Base-by-base conservation (phyloP, 2,329 filamentous ascomycete species). In the Fusarium falciforme region DNA sequence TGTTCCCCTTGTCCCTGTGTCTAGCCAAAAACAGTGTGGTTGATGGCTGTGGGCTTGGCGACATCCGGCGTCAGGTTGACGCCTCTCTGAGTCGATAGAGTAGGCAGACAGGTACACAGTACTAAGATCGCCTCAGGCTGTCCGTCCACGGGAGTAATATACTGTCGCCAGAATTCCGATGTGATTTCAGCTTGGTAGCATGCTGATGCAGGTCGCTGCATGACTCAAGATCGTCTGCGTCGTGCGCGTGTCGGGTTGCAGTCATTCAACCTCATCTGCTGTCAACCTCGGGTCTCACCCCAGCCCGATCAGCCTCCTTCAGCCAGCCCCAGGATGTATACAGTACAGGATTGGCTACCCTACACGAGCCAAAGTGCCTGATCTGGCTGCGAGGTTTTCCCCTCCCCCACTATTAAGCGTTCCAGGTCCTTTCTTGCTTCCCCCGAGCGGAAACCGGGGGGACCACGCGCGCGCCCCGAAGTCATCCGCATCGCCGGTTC, bases 401-500 rank as follows among this genome's bases (percentile, higher is more conserved):
- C 31, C 64, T 58, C 42, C 49, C 65, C 72, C 72, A 74, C 72
- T 64, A 64, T 74, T 55, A 44, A 71, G 68, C 61, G 61, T 74
- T 72, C 64, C 64, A 70, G 65, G 49, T 63, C 64, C 36, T 66
- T n/a, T 47, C 61, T 62, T 59, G 40, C 52, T 62, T 72, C 59
- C 65, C 65, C 61, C 61, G 72, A 74, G 64, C 66, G 72, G 69
- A 67, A 73, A 73, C 58, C 66, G 70, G 72, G 71, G 60, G 71
- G 71, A 74, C 73, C 77, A 74, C 61, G 64, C 77, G 70, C 76
- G 75, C 75, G 58, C 76, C 76, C 77, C 77, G 77, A 79, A 78
- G 77, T 79, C 77, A 79, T 79, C 77, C 77, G 77, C 76, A 79
- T 77, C 77, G 73, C 76, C 76, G 77, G 77, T 66, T 71, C 77